phyloP scores from a whole-genome alignment of 2,329 filamentous ascomycete genomes.

The Claviceps citrina region DNA sequence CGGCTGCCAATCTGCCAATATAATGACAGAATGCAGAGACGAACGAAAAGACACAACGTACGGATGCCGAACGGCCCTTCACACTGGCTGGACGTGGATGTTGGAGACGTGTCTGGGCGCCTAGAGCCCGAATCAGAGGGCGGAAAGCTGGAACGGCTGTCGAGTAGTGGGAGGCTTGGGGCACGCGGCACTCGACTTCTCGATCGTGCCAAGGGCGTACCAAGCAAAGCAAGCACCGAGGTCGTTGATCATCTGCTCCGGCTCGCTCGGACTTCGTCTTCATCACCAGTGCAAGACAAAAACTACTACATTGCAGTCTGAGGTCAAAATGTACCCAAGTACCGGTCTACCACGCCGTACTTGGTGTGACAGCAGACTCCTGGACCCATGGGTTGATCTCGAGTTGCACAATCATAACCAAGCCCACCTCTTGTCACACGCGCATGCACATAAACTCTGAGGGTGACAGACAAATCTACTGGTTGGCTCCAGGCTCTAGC shows the following conservation, averaged over 20 bases:
- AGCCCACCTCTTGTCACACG: constrained; percentile 2
- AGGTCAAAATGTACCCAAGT: neutral
- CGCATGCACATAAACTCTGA: neutral
- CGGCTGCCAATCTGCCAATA: too few relatives aligned
- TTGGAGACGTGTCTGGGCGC: constrained; percentile 15
- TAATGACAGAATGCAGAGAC: too few relatives aligned
- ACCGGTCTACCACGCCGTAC: neutral
- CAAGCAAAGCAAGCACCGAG: too few relatives aligned
- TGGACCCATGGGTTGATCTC: constrained; percentile 1
- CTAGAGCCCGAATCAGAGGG: constrained; percentile 20
- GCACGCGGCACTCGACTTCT: too few relatives aligned
- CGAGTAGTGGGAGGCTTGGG: too few relatives aligned
- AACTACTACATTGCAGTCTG: too few relatives aligned
- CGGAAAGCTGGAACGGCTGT: neutral
- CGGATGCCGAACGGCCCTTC: neutral
- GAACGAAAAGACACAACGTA: too few relatives aligned
- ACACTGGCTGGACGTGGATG: constrained; percentile 5
- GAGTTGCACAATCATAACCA: constrained; percentile 2
- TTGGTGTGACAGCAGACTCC: neutral
- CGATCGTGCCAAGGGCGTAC: too few relatives aligned
- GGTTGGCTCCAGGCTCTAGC: neutral
- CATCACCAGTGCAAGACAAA: too few relatives aligned
- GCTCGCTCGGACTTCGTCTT: too few relatives aligned
- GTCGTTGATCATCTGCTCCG: too few relatives aligned
- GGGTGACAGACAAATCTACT: neutral